These are phyloP conservation scores for Biscogniauxia marginata DNA, from an alignment of 2,329 filamentous ascomycete genomes.

Conservation along the genomic window DNA sequence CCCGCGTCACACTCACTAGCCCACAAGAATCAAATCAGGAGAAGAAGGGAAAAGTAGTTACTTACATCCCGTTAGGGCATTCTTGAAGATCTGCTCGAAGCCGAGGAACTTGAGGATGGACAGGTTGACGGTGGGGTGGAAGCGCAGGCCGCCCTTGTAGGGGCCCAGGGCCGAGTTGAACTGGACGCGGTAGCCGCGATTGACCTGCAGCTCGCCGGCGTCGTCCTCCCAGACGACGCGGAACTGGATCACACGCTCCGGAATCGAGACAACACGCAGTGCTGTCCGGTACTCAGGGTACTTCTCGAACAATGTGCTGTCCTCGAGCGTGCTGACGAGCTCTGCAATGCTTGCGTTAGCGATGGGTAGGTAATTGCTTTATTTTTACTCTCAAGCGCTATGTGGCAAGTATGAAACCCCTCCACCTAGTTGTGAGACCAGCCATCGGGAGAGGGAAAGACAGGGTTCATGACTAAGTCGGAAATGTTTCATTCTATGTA, in stretches of 20 bases:
- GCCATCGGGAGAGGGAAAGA: too few relatives aligned
- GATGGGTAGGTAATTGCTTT: constrained; percentile 1
- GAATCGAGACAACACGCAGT: constrained; percentile 81
- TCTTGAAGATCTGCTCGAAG: constrained; percentile 99
- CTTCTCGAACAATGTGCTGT: constrained; percentile 88
- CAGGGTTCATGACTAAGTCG: neutral
- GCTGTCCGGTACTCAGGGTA: constrained; percentile 93
- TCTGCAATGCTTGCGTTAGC: constrained; percentile 53
- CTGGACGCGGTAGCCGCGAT: constrained; percentile 94
- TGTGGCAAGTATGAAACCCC: too few relatives aligned
- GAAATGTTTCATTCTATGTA: neutral
- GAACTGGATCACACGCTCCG: constrained; percentile 96
- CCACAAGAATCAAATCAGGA: neutral
- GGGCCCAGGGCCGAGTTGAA: constrained; percentile 98
- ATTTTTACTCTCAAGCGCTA: too few relatives aligned
- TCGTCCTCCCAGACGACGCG: constrained; percentile 97
- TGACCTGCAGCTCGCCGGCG: constrained; percentile 83
- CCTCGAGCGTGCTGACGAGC: constrained; percentile 90
- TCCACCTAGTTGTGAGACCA: too few relatives aligned
- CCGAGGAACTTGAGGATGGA: constrained; percentile 93
- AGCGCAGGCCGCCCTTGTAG: constrained; percentile 95
- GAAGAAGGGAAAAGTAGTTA: constrained; percentile 29
- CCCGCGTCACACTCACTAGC: too few relatives aligned
- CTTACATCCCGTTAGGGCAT: constrained; percentile 91
- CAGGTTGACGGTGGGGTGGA: constrained; percentile 86